Percentiles rank a stretch among this genome's conserved stretches.
phyloP scores from a whole-genome alignment of 2,329 filamentous ascomycete species.

The Verticillium nonalfalfae region DNA sequence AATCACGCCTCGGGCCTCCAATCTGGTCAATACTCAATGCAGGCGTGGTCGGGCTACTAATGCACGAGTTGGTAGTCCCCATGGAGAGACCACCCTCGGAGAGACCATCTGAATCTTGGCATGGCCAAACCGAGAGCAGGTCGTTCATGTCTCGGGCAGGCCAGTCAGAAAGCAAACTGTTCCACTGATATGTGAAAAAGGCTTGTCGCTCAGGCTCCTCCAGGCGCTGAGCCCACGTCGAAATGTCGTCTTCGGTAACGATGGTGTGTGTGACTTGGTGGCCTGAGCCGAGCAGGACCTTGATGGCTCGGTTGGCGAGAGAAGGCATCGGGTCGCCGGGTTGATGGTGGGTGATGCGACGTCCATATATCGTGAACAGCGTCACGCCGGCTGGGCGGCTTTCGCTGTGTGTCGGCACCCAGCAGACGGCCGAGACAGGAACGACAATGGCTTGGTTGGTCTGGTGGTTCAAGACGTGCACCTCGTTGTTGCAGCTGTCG shows the following conservation, averaged over 20 bases:
- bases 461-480: slow-evolving; percentile 8
- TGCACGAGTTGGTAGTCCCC: not conserved
- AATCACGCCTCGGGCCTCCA: not conserved
- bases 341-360: not conserved
- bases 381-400: not conserved
- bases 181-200: not conserved
- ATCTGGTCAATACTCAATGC: not conserved
- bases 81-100: not conserved
- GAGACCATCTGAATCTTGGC: not conserved
- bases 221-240: not conserved
- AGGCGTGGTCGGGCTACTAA: not conserved
- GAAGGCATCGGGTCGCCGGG: not conserved
- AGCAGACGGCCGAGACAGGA: slow-evolving; percentile 6
- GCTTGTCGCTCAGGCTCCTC: not conserved
- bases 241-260: not conserved
- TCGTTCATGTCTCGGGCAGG: not conserved
- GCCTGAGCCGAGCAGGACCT: not conserved
- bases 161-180: not conserved
- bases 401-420: slow-evolving; percentile 8
- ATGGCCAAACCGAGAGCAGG: not conserved
- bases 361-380: not conserved
- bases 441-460: slow-evolving; percentile 8
- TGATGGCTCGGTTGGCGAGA: not conserved
- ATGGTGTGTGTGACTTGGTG: not conserved
- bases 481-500: not conserved